Percentiles rank a stretch among this genome's conserved stretches.
phyloP scores from a whole-genome alignment of 139 green algal genomes.

The Picochlorum sp. region DNA sequence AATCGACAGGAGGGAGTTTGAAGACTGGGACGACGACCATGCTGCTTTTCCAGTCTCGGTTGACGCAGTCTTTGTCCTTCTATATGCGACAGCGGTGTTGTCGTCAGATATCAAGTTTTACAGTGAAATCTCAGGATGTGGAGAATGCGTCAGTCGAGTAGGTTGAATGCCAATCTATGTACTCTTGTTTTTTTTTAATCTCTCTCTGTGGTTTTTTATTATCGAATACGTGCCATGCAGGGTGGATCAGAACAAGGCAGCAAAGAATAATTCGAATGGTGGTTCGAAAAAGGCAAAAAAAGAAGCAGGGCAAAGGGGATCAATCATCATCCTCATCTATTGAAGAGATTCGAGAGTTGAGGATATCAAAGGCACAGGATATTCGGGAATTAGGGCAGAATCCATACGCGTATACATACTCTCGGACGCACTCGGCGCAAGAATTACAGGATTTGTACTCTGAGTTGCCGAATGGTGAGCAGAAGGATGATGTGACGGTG shows the following conservation, averaged over 20 bases:
- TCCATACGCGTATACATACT: slow-evolving; percentile 88
- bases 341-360: slow-evolving; percentile 60
- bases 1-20: too few species aligned
- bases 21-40: too few species aligned
- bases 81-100: too few species aligned
- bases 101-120: too few species aligned
- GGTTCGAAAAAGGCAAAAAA: slow-evolving; percentile 20
- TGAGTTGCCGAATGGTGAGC: slow-evolving; percentile 49
- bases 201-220: too few species aligned
- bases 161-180: too few species aligned
- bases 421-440: slow-evolving; percentile 69
- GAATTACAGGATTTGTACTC: slow-evolving; percentile 66
- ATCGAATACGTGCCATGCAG: not conserved
- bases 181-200: too few species aligned
- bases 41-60: too few species aligned
- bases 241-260: not conserved
- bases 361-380: slow-evolving; percentile 60
- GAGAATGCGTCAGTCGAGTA: too few species aligned
- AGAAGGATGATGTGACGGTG: slow-evolving; percentile 38
- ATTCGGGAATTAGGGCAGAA: slow-evolving; percentile 60
- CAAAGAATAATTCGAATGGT: not conserved
- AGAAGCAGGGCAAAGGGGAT: not conserved
- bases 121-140: too few species aligned
- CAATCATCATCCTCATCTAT: slow-evolving; percentile 26
- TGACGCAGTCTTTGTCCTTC: too few species aligned